Evolutionary conservation across 176 grass and related monocot species (phyloP).

Genomic region (Eragrostis curvula): DNA sequence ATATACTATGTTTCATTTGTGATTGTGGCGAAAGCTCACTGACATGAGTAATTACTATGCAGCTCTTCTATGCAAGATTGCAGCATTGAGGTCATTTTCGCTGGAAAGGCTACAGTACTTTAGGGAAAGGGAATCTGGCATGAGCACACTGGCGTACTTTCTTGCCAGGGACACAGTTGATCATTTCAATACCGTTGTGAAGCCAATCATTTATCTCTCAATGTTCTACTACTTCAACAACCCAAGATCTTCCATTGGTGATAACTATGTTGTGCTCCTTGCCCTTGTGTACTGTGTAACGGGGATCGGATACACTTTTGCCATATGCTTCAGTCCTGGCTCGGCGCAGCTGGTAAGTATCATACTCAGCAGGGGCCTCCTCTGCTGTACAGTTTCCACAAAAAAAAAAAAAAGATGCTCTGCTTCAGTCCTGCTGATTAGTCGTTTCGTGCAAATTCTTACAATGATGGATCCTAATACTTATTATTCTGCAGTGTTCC

Average conservation of each 20-base stretch:
- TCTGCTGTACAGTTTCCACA: too few relatives aligned
- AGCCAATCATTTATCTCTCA: conserved; percentile 82
- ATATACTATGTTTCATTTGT: background rate
- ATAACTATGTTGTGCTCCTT: conserved; percentile 69
- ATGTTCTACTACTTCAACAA: conserved; percentile 97
- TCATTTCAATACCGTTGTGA: conserved; percentile 79
- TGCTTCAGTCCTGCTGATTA: conserved; percentile 58
- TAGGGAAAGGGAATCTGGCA: conserved; percentile 81
- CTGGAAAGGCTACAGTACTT: conserved; percentile 71
- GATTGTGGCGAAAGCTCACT: conserved; percentile 7
- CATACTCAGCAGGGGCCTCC: background rate
- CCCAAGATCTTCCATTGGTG: conserved; percentile 64
- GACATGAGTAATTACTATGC: conserved; percentile 22
- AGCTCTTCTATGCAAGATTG: conserved; percentile 91
- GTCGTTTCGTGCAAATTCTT: background rate
- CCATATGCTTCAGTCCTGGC: conserved; percentile 78
- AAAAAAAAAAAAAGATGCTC: background rate
- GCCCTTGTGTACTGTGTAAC: conserved; percentile 88
- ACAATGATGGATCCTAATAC: background rate
- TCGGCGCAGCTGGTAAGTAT: conserved; percentile 73
- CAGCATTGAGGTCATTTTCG: conserved; percentile 74
- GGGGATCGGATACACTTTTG: conserved; percentile 81
- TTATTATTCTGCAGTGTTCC: conserved; percentile 60
- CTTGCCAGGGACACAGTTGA: conserved; percentile 82
- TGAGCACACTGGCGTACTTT: conserved; percentile 84